These are phyloP conservation scores for Salisapilia sapeloensis DNA, from an alignment of 352 stramenopile species.

Conservation along the genomic window DNA sequence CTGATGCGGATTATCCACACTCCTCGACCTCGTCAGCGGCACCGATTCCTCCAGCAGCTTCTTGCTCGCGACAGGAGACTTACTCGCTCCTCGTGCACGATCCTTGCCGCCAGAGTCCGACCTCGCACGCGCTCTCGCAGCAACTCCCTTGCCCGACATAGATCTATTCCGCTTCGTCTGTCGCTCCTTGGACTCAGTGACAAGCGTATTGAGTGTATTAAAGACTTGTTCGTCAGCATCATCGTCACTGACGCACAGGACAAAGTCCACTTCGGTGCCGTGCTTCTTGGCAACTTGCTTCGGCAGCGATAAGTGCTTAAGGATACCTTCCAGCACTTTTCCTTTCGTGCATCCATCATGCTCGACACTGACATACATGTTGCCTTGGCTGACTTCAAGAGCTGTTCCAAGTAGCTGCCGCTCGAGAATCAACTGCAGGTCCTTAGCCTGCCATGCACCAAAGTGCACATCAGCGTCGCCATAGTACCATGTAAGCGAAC, in stretches of 20 bases:
- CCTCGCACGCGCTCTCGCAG: conserved; percentile 10
- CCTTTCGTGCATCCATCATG: conserved; percentile 68
- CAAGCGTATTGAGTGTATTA: conserved; percentile 63
- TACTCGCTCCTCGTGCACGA: conserved; percentile 1
- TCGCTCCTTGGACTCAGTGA: conserved; percentile 54
- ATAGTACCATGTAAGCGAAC: conserved; percentile 80
- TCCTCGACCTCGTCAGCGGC: conserved; percentile 3
- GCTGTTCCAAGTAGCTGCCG: conserved; percentile 68
- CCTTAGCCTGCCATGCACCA: conserved; percentile 77
- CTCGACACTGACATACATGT: conserved; percentile 67
- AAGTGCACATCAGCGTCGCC: conserved; percentile 73
- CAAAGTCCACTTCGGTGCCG: conserved; percentile 70
- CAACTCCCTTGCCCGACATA: conserved; percentile 10
- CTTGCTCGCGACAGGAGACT: conserved; percentile 6
- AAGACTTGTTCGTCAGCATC: conserved; percentile 85
- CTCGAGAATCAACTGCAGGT: conserved; percentile 82
- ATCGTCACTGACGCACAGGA: conserved; percentile 80
- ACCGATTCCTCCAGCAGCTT: neutral
- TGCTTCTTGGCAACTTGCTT: conserved; percentile 42
- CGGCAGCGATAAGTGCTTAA: conserved; percentile 51
- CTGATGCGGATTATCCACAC: conserved; percentile 5
- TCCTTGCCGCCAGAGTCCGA: neutral
- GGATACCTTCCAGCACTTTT: conserved; percentile 50
- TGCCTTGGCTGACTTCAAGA: conserved; percentile 75
- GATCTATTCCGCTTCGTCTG: conserved; percentile 30